A percentile compares a stretch with the other conserved stretches of the same genome.
Evolutionary conservation across 768 basidiomycete genomes (phyloP).

Genomic region (Xanthoconium purpureum): DNA sequence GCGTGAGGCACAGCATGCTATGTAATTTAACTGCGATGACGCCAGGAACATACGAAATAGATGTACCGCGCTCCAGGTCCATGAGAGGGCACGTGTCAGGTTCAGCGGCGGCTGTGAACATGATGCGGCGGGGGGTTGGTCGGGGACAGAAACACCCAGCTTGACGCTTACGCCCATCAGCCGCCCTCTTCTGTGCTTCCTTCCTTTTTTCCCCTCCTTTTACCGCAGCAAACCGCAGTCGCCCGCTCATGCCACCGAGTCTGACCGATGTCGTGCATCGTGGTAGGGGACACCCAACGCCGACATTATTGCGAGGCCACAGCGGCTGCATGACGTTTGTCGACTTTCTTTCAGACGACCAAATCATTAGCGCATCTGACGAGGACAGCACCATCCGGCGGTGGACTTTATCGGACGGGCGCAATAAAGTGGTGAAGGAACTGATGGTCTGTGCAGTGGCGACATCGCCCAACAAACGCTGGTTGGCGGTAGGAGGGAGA

Average conservation of each 20-base stretch:
- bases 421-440: slow-evolving; percentile 3
- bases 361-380: slow-evolving; percentile 19
- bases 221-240: not conserved
- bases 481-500: slow-evolving; percentile 17
- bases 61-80: not conserved
- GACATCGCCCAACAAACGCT: slow-evolving; percentile 6
- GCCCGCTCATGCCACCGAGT: slow-evolving; percentile 1
- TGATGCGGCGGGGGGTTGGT: not conserved
- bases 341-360: slow-evolving; percentile 12
- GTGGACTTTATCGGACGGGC: slow-evolving; percentile 11
- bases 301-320: slow-evolving; percentile 16
- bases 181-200: not conserved
- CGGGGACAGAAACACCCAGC: not conserved
- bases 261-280: not conserved
- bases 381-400: slow-evolving; percentile 16
- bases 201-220: not conserved
- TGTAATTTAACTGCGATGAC: not conserved
- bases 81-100: slow-evolving; percentile 7
- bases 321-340: slow-evolving; percentile 11
- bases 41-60: not conserved
- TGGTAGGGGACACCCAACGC: not conserved
- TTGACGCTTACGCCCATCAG: not conserved
- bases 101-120: slow-evolving; percentile 3
- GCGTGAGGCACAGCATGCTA: too few species aligned
- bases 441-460: slow-evolving; percentile 1